Percentiles rank a stretch among this genome's conserved stretches.
phyloP scores from a whole-genome alignment of 2,329 filamentous ascomycete species.

The Sporothrix pallida region DNA sequence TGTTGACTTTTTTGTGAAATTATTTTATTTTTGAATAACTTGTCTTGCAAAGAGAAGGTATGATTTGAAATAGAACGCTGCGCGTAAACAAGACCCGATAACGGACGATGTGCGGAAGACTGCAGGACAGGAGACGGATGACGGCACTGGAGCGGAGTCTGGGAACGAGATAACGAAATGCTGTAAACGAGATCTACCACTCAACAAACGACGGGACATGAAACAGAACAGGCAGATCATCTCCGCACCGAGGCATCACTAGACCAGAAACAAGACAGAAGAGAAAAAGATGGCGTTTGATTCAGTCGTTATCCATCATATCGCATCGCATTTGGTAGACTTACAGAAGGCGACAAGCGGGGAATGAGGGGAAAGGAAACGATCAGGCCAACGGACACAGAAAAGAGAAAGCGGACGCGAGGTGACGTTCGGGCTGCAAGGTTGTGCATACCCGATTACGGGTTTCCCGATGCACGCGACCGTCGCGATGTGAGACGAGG shows the following conservation, averaged over 20 bases:
- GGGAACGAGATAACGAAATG: background rate
- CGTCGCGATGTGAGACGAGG: background rate
- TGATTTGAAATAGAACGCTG: background rate
- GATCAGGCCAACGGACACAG: too few species aligned
- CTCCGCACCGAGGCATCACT: background rate
- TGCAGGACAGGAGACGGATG: too few species aligned
- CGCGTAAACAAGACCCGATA: too few species aligned
- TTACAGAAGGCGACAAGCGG: too few species aligned
- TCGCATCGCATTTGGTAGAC: too few species aligned
- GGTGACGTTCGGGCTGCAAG: background rate
- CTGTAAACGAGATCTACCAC: background rate
- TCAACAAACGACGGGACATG: background rate
- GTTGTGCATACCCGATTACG: background rate
- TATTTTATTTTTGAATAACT: background rate
- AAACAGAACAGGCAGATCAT: background rate
- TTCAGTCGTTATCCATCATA: too few species aligned
- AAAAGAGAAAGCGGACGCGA: too few species aligned
- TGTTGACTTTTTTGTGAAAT: background rate
- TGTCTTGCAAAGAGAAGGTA: background rate
- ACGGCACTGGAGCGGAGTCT: too few species aligned
- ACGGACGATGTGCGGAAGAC: too few species aligned
- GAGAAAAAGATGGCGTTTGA: too few species aligned
- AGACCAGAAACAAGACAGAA: too few species aligned
- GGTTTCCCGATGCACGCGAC: background rate
- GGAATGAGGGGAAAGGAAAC: too few species aligned